Evolutionary conservation across 768 basidiomycete genomes (phyloP), one percentile per base, ranked within the genome.

Genomic region (Tulasnella sp.): DNA sequence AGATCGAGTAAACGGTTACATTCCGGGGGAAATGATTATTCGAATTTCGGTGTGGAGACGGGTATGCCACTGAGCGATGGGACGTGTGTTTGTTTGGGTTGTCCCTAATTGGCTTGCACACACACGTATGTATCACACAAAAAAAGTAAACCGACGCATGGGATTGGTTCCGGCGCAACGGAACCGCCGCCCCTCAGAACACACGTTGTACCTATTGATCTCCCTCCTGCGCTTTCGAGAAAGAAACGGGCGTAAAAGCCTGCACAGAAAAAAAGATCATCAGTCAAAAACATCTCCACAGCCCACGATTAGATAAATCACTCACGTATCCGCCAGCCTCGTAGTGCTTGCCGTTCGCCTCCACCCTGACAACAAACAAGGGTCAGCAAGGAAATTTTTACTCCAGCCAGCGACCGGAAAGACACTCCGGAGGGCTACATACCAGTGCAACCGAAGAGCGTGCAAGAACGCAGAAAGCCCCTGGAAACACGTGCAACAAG

Each of bases 321-420:
- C 92, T 84, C 86, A 95, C 94, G 87, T 95, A 90, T 84, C 95
- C 95, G 79, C 89, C 92, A 44, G 93, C 95, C 84, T 93, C 90
- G 83, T 92, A 97, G 83, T 96, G 95, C 87, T 98, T 97, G 86
- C 95, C 96, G 86, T 97, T 98, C 75, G 92, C 94, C 85, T 99
- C 96, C 79, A 98, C 97, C 86, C 81, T 82, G 73, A 35, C 67
- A 79, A 46, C 39, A 48, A 13, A 79, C 40, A 32, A 80, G 40
- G 40, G 73, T 40, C 37, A n/a, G 77, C 37, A 15, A 11, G 18
- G 26, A 74, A 73, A 70, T 20, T 51, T 75, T 75, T 39, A 13
- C 46, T 42, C 20, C 37, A 72, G n/a, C 11, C 55, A 9, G 20
- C 71, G 15, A 72, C 37, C 37, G 71, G 71, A 26, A 46, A 46